phyloP scores from a whole-genome alignment of 768 basidiomycete species.

The Trametes cingulata region DNA sequence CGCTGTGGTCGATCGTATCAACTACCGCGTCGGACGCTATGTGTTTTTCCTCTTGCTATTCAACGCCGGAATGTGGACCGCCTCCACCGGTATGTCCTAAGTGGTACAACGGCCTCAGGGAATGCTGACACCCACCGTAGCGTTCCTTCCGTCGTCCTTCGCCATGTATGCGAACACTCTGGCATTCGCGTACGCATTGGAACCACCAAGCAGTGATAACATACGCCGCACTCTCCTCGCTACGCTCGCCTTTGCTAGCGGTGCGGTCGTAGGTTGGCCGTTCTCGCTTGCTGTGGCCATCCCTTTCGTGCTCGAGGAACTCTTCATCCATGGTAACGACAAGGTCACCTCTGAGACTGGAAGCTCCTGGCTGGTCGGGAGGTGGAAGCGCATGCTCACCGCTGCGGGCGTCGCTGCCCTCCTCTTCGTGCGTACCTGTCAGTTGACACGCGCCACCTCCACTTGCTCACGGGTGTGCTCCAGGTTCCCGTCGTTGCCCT shows the following conservation, averaged over 20 bases:
- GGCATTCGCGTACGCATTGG: constrained; percentile 70
- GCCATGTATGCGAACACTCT: constrained; percentile 87
- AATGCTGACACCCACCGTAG: constrained; percentile 43
- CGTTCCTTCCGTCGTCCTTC: constrained; percentile 94
- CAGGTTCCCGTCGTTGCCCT: constrained; percentile 83
- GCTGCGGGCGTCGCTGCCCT: constrained; percentile 58
- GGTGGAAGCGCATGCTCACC: constrained; percentile 58
- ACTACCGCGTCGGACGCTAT: constrained; percentile 91
- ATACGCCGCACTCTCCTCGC: constrained; percentile 60
- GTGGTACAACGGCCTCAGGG: not conserved
- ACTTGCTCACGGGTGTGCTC: constrained; percentile 2
- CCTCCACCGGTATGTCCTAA: constrained; percentile 65
- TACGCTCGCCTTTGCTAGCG: constrained; percentile 72
- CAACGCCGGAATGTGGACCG: constrained; percentile 95
- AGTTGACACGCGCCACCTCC: not conserved
- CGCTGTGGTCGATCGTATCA: constrained; percentile 76
- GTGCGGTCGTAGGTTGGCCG: constrained; percentile 94
- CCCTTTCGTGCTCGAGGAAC: constrained; percentile 89
- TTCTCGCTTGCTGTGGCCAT: constrained; percentile 86
- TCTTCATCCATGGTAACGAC: constrained; percentile 78
- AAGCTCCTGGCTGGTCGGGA: constrained; percentile 56
- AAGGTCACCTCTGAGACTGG: constrained; percentile 47
- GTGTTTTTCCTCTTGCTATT: constrained; percentile 82
- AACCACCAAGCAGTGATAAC: constrained; percentile 55
- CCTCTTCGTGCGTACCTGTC: constrained; percentile 54